A percentile compares a stretch with the other conserved stretches of the same genome.
Conservation (phyloP, 164 flowering plant genomes). For the Magnolia kwangsiensis region DNA sequence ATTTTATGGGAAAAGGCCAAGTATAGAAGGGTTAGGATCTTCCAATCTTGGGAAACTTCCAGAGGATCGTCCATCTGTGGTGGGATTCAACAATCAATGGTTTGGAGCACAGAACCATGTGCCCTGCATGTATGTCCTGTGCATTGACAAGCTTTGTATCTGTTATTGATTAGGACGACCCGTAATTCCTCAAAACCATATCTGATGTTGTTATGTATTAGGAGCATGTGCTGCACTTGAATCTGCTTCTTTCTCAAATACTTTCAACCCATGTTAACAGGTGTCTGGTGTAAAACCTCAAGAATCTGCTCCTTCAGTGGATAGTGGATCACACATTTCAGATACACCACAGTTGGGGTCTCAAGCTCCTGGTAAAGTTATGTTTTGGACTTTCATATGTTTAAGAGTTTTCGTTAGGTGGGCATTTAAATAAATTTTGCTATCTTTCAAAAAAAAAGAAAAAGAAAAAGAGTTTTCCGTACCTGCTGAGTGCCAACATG, state of each 20-base stretch:
- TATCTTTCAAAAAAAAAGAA: no score
- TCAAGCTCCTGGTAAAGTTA: conserved; percentile 54
- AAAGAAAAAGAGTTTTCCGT: no score
- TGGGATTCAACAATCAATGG: background rate
- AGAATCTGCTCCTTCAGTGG: conserved; percentile 40
- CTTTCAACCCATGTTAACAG: conserved; percentile 28
- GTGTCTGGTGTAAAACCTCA: conserved; percentile 44
- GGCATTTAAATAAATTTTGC: no score
- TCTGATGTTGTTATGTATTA: background rate
- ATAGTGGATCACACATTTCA: conserved; percentile 44
- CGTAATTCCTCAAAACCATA: background rate
- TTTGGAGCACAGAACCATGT: background rate
- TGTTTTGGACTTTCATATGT: conserved; percentile 2
- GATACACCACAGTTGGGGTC: conserved; percentile 37
- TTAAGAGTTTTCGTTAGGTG: background rate
- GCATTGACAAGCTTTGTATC: background rate
- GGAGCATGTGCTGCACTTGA: background rate
- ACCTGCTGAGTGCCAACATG: no score
- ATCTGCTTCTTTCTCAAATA: background rate
- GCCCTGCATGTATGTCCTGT: background rate
- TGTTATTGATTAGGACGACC: background rate
- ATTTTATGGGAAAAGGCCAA: no score
- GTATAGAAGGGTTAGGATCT: no score
- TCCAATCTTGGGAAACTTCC: no score
- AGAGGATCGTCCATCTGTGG: background rate